Evolutionary conservation across 2,329 filamentous ascomycete genomes (phyloP).

Genomic region (Akanthomyces muscarius): DNA sequence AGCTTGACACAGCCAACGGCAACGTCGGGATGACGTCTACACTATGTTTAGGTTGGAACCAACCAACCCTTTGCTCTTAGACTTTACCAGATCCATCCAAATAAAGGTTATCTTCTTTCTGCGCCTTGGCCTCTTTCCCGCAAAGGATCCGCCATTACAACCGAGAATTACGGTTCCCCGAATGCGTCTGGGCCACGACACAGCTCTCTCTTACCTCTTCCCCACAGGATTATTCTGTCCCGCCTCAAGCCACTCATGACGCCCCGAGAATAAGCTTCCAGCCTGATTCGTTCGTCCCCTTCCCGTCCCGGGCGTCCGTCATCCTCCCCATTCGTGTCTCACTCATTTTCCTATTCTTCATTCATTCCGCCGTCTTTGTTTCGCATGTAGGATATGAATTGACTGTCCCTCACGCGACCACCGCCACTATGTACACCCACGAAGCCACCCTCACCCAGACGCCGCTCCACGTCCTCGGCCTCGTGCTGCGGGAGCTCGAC

Average conservation of each 20-base stretch:
- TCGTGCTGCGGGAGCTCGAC: slow-evolving; percentile 28
- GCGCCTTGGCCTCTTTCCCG: background rate
- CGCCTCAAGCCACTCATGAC: background rate
- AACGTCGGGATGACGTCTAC: slow-evolving; percentile 12
- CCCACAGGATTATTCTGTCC: background rate
- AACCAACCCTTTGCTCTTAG: background rate
- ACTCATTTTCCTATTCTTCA: background rate
- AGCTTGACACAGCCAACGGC: background rate
- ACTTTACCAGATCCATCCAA: background rate
- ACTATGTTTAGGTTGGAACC: background rate
- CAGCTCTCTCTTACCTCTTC: background rate
- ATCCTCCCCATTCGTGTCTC: background rate
- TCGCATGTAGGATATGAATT: background rate
- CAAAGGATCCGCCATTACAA: background rate
- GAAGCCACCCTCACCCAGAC: slow-evolving; percentile 8
- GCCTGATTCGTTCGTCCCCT: background rate
- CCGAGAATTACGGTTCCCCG: background rate
- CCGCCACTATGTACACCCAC: background rate
- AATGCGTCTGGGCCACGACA: background rate
- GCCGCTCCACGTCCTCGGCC: slow-evolving; percentile 15
- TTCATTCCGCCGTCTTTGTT: background rate
- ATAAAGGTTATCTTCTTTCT: background rate
- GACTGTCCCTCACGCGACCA: background rate
- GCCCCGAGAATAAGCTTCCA: slow-evolving; percentile 8
- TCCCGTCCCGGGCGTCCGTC: background rate